A percentile compares a stretch with the other conserved stretches of the same genome.
Evolutionary conservation across 768 basidiomycete genomes (phyloP).

Genomic region (Tricholoma terreum): DNA sequence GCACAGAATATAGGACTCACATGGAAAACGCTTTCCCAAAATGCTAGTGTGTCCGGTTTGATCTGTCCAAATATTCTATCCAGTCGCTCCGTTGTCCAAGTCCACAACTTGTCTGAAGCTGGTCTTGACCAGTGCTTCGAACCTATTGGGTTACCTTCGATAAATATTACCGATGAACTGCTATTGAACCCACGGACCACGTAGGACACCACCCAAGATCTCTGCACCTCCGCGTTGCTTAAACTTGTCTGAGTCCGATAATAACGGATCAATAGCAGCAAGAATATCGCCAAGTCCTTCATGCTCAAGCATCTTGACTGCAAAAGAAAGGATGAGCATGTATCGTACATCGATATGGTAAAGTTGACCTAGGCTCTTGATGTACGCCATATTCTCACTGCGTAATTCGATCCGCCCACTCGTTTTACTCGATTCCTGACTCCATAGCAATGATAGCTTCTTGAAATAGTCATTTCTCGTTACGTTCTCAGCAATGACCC

Average conservation of each 20-base stretch:
- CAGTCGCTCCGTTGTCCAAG: conserved; percentile 64
- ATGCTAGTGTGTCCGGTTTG: conserved; percentile 78
- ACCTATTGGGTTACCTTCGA: conserved; percentile 37
- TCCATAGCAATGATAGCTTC: conserved; percentile 63
- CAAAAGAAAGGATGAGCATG: not conserved
- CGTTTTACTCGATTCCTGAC: conserved; percentile 73
- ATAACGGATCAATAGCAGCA: conserved; percentile 53
- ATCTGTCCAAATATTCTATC: conserved; percentile 67
- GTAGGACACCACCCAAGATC: conserved; percentile 66
- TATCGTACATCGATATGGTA: conserved; percentile 1
- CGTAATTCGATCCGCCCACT: conserved; percentile 54
- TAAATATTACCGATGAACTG: not conserved
- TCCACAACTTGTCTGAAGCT: conserved; percentile 57
- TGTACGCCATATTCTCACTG: conserved; percentile 40
- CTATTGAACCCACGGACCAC: conserved; percentile 45
- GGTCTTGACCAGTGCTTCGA: conserved; percentile 79
- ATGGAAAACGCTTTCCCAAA: conserved; percentile 70
- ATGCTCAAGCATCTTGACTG: conserved; percentile 68
- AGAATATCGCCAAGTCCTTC: conserved; percentile 51
- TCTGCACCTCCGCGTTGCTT: conserved; percentile 77
- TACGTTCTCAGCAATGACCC: conserved; percentile 47
- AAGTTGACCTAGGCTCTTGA: conserved; percentile 37
- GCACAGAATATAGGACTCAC: conserved; percentile 28
- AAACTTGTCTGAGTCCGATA: conserved; percentile 70
- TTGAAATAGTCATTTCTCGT: conserved; percentile 55